phyloP scores from a whole-genome alignment of 2,329 filamentous ascomycete genomes.

The Nigrospora oryzae region DNA sequence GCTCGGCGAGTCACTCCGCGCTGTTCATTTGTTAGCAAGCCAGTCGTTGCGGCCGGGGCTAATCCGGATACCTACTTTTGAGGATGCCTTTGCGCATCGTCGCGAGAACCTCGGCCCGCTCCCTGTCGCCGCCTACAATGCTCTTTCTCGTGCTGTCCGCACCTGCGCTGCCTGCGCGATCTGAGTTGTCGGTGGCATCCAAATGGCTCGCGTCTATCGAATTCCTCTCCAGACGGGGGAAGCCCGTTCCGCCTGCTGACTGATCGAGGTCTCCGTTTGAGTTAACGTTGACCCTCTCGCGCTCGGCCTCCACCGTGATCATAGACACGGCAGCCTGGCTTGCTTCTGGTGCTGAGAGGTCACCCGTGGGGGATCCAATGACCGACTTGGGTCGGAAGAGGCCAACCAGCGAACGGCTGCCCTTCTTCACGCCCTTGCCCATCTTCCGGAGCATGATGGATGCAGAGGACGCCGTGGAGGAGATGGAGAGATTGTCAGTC shows the following conservation, averaged over 20 bases:
- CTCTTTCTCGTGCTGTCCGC: conserved; percentile 68
- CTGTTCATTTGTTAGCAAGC: conserved; percentile 25
- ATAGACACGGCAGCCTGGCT: conserved; percentile 85
- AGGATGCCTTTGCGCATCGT: conserved; percentile 93
- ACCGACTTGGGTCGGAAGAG: conserved; percentile 93
- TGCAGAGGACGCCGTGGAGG: conserved; percentile 80
- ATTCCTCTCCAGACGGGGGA: conserved; percentile 76
- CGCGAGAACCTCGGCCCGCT: conserved; percentile 84
- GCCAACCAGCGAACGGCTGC: conserved; percentile 81
- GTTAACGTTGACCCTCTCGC: conserved; percentile 73
- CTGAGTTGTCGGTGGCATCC: conserved; percentile 31
- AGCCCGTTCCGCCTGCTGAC: conserved; percentile 65
- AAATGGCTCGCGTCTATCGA: conserved; percentile 58
- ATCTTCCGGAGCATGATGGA: conserved; percentile 97
- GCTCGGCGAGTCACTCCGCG: conserved; percentile 58
- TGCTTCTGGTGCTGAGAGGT: conserved; percentile 55
- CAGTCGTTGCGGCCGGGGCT: no score
- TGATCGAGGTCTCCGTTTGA: conserved; percentile 55
- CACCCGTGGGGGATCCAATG: conserved; percentile 66
- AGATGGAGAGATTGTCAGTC: conserved; percentile 89
- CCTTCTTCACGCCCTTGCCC: conserved; percentile 97
- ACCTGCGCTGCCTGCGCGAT: conserved; percentile 46
- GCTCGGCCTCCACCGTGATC: conserved; percentile 90
- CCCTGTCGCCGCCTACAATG: conserved; percentile 82
- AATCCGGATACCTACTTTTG: conserved; percentile 57